Conservation (phyloP, 371 early-diverging fungal species). For the Saksenaea vasiformis region DNA sequence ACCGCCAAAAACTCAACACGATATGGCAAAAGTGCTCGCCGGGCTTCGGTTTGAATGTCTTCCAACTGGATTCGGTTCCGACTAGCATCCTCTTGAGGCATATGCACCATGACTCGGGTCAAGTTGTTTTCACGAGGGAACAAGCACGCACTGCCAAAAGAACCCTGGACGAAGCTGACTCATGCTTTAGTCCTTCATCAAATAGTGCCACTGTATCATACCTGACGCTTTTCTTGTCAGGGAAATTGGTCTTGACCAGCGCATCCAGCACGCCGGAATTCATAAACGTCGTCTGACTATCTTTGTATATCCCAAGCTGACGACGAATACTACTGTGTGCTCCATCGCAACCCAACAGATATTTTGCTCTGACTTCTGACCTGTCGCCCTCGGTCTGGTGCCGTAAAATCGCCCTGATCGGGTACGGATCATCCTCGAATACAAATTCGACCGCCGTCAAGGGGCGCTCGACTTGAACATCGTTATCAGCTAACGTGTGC, state of each 20-base stretch:
- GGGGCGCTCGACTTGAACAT: slow-evolving; percentile 47
- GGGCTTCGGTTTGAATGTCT: slow-evolving; percentile 50
- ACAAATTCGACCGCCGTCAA: slow-evolving; percentile 32
- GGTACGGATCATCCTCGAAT: slow-evolving; percentile 21
- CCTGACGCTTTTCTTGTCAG: slow-evolving; percentile 47
- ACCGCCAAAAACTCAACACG: slow-evolving; percentile 49
- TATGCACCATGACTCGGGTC: slow-evolving; percentile 50
- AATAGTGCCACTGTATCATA: slow-evolving; percentile 16
- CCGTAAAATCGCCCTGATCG: slow-evolving; percentile 36
- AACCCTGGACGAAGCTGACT: slow-evolving; percentile 19
- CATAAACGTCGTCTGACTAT: slow-evolving; percentile 44
- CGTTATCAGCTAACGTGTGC: slow-evolving; percentile 25
- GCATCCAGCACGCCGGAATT: slow-evolving; percentile 50
- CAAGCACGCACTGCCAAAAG: slow-evolving; percentile 10
- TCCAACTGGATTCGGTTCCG: slow-evolving; percentile 52
- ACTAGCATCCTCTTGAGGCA: slow-evolving; percentile 33
- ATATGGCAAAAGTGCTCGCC: slow-evolving; percentile 41
- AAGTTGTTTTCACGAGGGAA: slow-evolving; percentile 49
- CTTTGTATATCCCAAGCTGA: slow-evolving; percentile 36
- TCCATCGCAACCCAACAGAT: slow-evolving; percentile 49
- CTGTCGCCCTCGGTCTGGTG: too few species aligned
- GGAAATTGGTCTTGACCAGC: slow-evolving; percentile 44
- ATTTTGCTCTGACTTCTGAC: slow-evolving; percentile 19
- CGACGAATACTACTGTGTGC: slow-evolving; percentile 45
- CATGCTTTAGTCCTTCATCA: slow-evolving; percentile 19